These are phyloP conservation scores for Sporodiniella umbellata DNA, from an alignment of 371 early-diverging fungal species.

Conservation along the genomic window DNA sequence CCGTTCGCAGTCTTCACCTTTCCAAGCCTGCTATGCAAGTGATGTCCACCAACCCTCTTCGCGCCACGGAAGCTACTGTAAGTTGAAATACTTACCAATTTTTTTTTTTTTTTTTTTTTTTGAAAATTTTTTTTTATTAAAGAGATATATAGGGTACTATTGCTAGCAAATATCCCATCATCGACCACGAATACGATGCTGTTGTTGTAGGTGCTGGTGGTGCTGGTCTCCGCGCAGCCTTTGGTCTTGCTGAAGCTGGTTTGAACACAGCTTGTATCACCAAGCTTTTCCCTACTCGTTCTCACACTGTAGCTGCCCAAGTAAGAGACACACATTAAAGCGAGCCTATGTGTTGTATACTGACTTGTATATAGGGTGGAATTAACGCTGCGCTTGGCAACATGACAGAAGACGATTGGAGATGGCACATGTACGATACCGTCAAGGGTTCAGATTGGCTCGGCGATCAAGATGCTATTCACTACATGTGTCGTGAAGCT, in stretches of 20 bases:
- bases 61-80: slow-evolving; percentile 69
- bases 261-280: slow-evolving; percentile 98
- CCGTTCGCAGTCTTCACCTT: slow-evolving; percentile 23
- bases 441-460: slow-evolving; percentile 99
- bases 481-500: slow-evolving; percentile 98
- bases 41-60: slow-evolving; percentile 68
- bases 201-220: slow-evolving; percentile 98
- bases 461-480: slow-evolving; percentile 98
- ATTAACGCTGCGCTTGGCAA: slow-evolving; percentile 98
- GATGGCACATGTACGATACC: slow-evolving; percentile 99
- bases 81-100: slow-evolving; percentile 3
- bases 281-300: slow-evolving; percentile 97
- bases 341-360: not conserved
- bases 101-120: not conserved
- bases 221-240: slow-evolving; percentile 97
- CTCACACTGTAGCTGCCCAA: slow-evolving; percentile 98
- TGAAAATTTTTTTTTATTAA: no score
- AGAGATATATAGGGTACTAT: slow-evolving; percentile 42
- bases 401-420: slow-evolving; percentile 99
- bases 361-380: slow-evolving; percentile 70
- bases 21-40: slow-evolving; percentile 67
- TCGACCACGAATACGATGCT: slow-evolving; percentile 97
- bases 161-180: slow-evolving; percentile 84
- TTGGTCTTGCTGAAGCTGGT: slow-evolving; percentile 96
- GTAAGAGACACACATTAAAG: slow-evolving; percentile 29